Base-by-base conservation (phyloP, 331 rosid genomes). In the Quercus phellos region DNA sequence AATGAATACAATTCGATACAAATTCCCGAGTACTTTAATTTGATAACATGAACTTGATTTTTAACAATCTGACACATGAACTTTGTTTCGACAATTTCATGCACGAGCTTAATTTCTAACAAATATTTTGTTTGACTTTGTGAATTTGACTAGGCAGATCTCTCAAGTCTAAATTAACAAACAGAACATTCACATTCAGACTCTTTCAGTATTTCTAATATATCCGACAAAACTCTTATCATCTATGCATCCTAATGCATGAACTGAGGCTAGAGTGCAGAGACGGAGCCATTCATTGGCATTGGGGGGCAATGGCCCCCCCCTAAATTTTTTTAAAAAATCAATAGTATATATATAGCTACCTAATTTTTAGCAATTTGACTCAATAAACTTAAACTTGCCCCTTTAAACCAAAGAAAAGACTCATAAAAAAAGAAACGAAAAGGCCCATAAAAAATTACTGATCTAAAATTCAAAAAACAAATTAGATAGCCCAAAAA, bases 21-120 rank as follows among this genome's bases (percentile, higher is more conserved):
- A 30, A 14, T 30, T 64, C 50, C 50, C 24, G 3, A 32, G 38
- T 32, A 34, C 71, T 16, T 17, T 32, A 32, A 63, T 63, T 14
- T 18, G 12, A 29, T 18, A 18, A 79, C 70, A 68, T 53, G 35
- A 71, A 70, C 70, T 61, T 61, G 80, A 61, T 69, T 76, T 63
- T 75, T n/a, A 51, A 78, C 17, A 12, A 10, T 4, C 12, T 46
- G 53, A 46, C 4, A 46, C 53, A 46, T 12, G 53, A 46, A 12
- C 53, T 12, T 46, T 11, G 53, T 46, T 46, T 46, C 71, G 17
- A 32, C 10, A 32, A 63, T 63, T 14, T 63, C 12, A 16, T 18
- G 10, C 74, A 68, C 42, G 27, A 71, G 76, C 63, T 61, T 61
- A 77, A 61, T 73, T 76, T 63, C 70, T n/a, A 51, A 74, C 17